Percentiles rank a stretch among this genome's conserved stretches.
Conservation (phyloP, 2,329 filamentous ascomycete genomes). For the Fusarium bactridioides region DNA sequence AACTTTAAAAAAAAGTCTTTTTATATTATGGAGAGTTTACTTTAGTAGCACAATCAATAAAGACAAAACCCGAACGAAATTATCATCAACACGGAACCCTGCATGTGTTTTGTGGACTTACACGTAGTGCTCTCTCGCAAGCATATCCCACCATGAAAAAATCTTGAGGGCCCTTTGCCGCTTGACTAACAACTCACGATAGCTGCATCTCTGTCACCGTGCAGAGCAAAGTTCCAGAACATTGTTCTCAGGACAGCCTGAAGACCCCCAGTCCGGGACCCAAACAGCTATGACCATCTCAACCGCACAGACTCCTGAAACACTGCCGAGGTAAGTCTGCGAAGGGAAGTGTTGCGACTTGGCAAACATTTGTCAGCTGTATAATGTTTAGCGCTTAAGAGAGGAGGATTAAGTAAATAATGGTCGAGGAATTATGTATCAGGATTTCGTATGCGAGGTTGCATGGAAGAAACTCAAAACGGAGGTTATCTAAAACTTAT, state of each 20-base stretch:
- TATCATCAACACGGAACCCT: slow-evolving; percentile 5
- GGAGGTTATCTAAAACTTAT: slow-evolving; percentile 25
- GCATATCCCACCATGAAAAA: background rate
- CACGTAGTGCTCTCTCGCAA: background rate
- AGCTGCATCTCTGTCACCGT: background rate
- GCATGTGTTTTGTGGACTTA: background rate
- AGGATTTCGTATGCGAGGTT: background rate
- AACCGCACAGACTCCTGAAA: slow-evolving; percentile 27
- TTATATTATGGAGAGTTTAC: background rate
- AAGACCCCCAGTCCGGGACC: background rate
- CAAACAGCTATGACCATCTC: slow-evolving; percentile 10
- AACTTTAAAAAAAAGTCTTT: background rate
- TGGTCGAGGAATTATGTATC: background rate
- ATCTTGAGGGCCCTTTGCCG: background rate
- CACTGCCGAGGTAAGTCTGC: slow-evolving; percentile 11
- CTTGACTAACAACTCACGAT: background rate
- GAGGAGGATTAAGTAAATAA: background rate
- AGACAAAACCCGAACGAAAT: slow-evolving; percentile 19
- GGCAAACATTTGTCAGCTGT: slow-evolving; percentile 19
- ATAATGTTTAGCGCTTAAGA: slow-evolving; percentile 5
- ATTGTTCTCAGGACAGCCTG: slow-evolving; percentile 14
- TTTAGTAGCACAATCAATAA: background rate
- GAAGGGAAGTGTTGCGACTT: slow-evolving; percentile 16
- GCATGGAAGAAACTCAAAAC: slow-evolving; percentile 12
- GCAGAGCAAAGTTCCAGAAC: slow-evolving; percentile 22